Conservation (phyloP, 1,284 basidiomycete genomes). For the Athelia sp. region DNA sequence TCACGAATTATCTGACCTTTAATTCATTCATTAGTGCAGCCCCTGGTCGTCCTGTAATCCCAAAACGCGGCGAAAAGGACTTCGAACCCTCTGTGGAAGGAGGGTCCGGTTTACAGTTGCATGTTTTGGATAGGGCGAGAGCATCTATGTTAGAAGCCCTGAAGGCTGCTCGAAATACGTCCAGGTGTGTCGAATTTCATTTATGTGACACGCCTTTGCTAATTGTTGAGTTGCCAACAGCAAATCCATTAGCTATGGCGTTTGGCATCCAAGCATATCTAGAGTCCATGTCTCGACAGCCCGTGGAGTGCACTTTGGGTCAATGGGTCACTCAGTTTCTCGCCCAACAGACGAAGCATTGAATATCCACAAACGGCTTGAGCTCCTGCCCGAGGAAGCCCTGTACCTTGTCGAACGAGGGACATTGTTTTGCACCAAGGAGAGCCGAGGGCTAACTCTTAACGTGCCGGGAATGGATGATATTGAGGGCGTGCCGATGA, state of each 20-base stretch:
- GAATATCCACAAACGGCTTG: constrained; percentile 58
- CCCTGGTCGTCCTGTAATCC: constrained; percentile 54
- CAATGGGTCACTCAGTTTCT: constrained; percentile 71
- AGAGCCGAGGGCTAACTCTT: constrained; percentile 22
- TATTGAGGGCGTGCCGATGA: constrained; percentile 71
- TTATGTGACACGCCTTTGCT: constrained; percentile 1
- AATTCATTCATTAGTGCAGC: constrained; percentile 13
- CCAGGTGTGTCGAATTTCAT: constrained; percentile 45
- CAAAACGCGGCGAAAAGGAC: constrained; percentile 93
- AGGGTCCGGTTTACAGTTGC: constrained; percentile 76
- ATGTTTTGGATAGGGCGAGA: constrained; percentile 66
- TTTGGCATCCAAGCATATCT: constrained; percentile 64
- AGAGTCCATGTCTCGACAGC: constrained; percentile 64
- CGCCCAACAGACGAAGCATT: constrained; percentile 30
- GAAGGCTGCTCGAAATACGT: constrained; percentile 65
- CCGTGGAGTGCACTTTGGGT: constrained; percentile 74
- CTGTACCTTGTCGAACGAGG: constrained; percentile 92
- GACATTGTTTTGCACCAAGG: constrained; percentile 77
- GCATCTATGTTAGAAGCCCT: constrained; percentile 84
- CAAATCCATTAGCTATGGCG: constrained; percentile 68
- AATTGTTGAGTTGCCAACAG: constrained; percentile 30
- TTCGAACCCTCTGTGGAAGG: constrained; percentile 81
- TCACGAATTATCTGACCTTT: neutral
- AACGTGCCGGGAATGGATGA: constrained; percentile 31
- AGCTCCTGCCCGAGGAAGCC: constrained; percentile 91